Evolutionary conservation across 805 yeast species (phyloP), one percentile per base, ranked within the genome.

Genomic region (Candida ficus): DNA sequence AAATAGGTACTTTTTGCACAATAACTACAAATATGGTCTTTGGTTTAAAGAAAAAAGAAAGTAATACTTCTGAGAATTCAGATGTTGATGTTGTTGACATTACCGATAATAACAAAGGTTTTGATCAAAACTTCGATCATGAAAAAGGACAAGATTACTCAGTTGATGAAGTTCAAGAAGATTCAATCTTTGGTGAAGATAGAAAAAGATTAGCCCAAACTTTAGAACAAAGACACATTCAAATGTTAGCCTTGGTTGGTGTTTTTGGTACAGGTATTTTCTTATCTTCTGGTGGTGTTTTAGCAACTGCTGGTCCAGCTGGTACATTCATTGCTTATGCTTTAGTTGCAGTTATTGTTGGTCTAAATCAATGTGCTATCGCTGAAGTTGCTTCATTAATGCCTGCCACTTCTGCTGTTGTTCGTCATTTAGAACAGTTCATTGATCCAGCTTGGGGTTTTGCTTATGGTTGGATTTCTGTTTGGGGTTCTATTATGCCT

Each of bases 241-340:
- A 70, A 47, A 68, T 71, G 73, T 63, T 71, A 39, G 68, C 76
- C 26, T 63, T 71, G 38, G 73, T 71, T 17, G 69, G 71, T 43
- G 64, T 70, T 40, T 58, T 68, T 45, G 73, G 72, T 38, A 67
- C 72, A 1, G 72, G 72, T 39, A 49, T 67, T 7, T 66, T 65
- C 47, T 48, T 66, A 20, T 58, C 65, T 17, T 57, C 66, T 4
- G 72, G 71, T 34, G 62, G 63, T 32, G 54, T 66, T 16, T 52
- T 68, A 22, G 54, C 58, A 14, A 53, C 49, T 9, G 54, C 64
- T 18, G 64, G 65, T 5, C 62, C 63, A 9, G 62, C 58, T 4
- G 66, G 68, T 19, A 56, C 61, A 41, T 39, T 66, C 10, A 31
- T 67, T 14, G 58, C 63, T 8, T 66, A 57, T 38, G 39, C 54